Conservation (phyloP, 75 land plant genomes). For the Sequoiadendron giganteum region DNA sequence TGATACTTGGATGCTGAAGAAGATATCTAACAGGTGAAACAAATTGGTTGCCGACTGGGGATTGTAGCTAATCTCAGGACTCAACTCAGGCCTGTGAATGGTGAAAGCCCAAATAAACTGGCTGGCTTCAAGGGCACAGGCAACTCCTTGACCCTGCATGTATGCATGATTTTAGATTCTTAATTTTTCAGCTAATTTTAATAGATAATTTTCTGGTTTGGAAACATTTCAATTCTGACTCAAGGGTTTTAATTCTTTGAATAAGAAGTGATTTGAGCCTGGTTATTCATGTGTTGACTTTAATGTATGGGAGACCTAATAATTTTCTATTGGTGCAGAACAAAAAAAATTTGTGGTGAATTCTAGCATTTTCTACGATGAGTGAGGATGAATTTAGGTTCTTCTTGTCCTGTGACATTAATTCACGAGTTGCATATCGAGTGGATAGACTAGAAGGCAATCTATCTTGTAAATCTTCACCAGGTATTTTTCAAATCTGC, state of each 20-base stretch:
- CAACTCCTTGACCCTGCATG: background rate
- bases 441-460: conserved; percentile 73
- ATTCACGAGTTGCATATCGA: conserved; percentile 77
- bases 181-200: background rate
- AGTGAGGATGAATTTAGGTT: conserved; percentile 57
- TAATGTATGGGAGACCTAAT: background rate
- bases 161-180: background rate
- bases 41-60: background rate
- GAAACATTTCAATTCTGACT: background rate
- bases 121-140: background rate
- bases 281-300: background rate
- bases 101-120: background rate
- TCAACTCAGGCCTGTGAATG: background rate
- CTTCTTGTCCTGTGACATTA: conserved; percentile 91
- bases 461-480: conserved; percentile 21
- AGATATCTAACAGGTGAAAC: background rate
- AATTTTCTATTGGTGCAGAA: background rate
- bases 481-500: conserved; percentile 11
- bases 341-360: background rate
- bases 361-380: conserved; percentile 20
- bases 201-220: background rate
- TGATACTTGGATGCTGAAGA: background rate
- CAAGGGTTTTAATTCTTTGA: background rate
- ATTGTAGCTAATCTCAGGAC: background rate
- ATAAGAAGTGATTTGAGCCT: too few species aligned